Evolutionary conservation across 2,329 filamentous ascomycete genomes (phyloP), one percentile per base, ranked within the genome.

Genomic region (Aphanoascus verrucosus): DNA sequence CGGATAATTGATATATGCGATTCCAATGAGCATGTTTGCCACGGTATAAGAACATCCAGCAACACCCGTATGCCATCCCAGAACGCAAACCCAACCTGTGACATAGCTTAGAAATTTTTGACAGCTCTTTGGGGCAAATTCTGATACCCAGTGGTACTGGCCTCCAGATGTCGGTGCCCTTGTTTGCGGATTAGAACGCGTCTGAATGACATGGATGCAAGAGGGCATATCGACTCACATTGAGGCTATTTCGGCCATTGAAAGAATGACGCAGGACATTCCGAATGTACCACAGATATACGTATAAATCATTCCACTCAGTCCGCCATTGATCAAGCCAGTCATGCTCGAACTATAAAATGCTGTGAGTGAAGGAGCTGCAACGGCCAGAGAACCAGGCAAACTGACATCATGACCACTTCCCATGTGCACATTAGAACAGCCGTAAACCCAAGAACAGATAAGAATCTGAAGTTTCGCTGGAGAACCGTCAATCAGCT

Each of bases 151-250:
- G 50, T 66, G 65, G 54, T 67, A 67, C 53, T 68, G 65, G n/a
- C 64, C 65, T 40, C 67, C 67, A 28, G 64, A 63, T 0, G 68
- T 69, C 7, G 69, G 70, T 9, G 67, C 64, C 68, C 63, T 66
- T 12, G 14, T 41, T 28, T 48, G 23, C 32, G 43, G 11, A 37
- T 53, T 28, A 53, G 44, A 1, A 44, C 51, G 32, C 43, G 20
- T n/a, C 40, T 42, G 17, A 48, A 31, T 20, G 48, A 48, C 23
- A 56, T 55, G 35, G 11, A 56, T 52, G 59, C 59, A 61, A 60
- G 23, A 64, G 5, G n/a, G 57, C 14, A 28, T 28, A 35, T 34
- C n/a, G n/a, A 48, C 54, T 56, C 32, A 56, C 54, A 56, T 56
- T 2, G 54, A 56, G 3, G 54, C 54, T 51, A 56, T 56, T 42